phyloP scores from a whole-genome alignment of 1,139 yeast genomes.

The Nakaseomyces kungkrabaensis region DNA sequence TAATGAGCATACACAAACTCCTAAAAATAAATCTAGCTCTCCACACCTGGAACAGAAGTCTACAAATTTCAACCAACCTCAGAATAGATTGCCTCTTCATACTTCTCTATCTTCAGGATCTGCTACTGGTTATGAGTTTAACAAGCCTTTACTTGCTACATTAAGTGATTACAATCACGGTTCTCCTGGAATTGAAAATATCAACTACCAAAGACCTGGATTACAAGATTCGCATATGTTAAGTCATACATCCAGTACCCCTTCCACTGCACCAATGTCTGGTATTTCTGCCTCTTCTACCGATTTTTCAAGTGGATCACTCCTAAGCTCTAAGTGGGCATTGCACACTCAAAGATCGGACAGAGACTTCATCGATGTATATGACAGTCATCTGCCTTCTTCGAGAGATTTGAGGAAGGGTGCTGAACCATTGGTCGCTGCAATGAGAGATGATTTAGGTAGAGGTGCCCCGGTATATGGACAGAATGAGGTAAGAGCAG shows the following conservation, averaged over 20 bases:
- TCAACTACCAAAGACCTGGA: neutral
- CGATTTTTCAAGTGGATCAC: neutral
- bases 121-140: neutral
- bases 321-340: neutral
- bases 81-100: neutral
- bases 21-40: neutral
- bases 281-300: neutral
- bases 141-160: neutral
- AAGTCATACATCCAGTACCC: neutral
- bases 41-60: neutral
- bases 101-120: neutral
- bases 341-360: neutral
- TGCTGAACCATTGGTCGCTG: neutral
- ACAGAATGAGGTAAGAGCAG: neutral
- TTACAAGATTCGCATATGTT: neutral
- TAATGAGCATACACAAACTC: neutral
- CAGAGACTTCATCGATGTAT: slow-evolving; percentile 1
- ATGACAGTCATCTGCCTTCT: neutral
- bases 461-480: neutral
- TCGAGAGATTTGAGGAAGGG: slow-evolving; percentile 2
- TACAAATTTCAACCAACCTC: neutral
- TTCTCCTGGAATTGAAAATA: neutral
- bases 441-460: slow-evolving; percentile 1
- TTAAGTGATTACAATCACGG: neutral
- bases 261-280: neutral